Evolutionary conservation across 2,329 filamentous ascomycete species (phyloP).

Genomic region (Pseudocercospora fuligena): DNA sequence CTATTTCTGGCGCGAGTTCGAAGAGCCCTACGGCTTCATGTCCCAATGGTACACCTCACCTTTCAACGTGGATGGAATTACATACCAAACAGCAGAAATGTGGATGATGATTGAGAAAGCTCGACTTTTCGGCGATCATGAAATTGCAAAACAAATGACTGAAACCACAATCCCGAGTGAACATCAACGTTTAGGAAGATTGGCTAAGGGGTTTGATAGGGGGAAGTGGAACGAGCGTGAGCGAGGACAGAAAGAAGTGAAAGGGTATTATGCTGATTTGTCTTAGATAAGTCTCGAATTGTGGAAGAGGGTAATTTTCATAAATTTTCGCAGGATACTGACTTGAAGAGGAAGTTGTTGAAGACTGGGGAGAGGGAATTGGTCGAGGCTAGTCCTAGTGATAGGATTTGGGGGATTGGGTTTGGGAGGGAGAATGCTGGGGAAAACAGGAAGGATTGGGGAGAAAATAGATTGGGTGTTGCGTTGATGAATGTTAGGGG

Average conservation of each 20-base stretch:
- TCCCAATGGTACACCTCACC: constrained; percentile 65
- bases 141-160: constrained; percentile 57
- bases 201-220: constrained; percentile 59
- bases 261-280: constrained; percentile 8
- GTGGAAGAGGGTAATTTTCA: constrained; percentile 63
- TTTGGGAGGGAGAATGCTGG: constrained; percentile 59
- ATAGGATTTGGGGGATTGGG: constrained; percentile 70
- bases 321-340: constrained; percentile 60
- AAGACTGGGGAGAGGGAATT: constrained; percentile 61
- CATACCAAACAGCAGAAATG: constrained; percentile 50
- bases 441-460: constrained; percentile 54
- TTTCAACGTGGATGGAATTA: constrained; percentile 51
- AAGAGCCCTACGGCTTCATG: constrained; percentile 59
- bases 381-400: constrained; percentile 60
- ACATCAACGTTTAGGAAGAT: constrained; percentile 61
- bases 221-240: constrained; percentile 54
- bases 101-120: constrained; percentile 57
- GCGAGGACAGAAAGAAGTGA: background rate
- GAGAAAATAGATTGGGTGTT: constrained; percentile 60
- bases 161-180: constrained; percentile 51
- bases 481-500: constrained; percentile 64
- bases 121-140: constrained; percentile 48
- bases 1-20: constrained; percentile 48
- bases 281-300: constrained; percentile 55
- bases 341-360: constrained; percentile 45